Base-by-base conservation (phyloP, 1,284 basidiomycete genomes). In the Mycosarcoma mackinlayi region DNA sequence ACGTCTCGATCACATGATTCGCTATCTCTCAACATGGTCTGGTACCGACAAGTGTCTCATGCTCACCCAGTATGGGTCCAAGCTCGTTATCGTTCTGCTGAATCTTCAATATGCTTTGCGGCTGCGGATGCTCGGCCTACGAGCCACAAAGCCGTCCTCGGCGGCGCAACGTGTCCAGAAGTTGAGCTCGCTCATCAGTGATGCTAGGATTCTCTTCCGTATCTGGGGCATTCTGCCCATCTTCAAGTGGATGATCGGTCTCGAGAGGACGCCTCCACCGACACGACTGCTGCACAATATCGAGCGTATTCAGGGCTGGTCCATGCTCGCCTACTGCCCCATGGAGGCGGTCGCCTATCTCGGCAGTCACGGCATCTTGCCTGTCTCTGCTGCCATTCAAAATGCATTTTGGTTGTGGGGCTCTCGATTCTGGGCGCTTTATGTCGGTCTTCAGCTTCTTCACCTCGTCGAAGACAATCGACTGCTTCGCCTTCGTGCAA, bases 181-280 rank as follows among this genome's bases (percentile, higher is more conserved):
- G 37, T 69, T 82, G 16, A 54, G 54, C 33, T 50, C 66, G 27
- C 65, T 81, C 28, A 61, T 77, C 37, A 68, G 72, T 50, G 77
- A 82, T 54, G 80, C 78, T 4, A 57, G 80, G 13, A 51, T 73
- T 27, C 69, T 82, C 7, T 81, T 64, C 62, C 66, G 80, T 24
- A 82, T 82, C 50, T 81, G 79, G 79, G 78, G 77, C n/a, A 59
- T 81, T n/a, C 57, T 82, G 41, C 78, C 79, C 33, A 82, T 82
- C 50, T 21, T 81, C 48, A 71, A 82, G 62, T 82, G 80, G 80
- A 81, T 82, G 75, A 73, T 80, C 41, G 55, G 68, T 28, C 40
- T 82, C 11, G 80, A 81, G 59, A 54, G 75, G 23, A 55, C 65
- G 1, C 78, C 76, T 21, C 80, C 79, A 18, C 77, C 77, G 2